A percentile compares a stretch with the other conserved stretches of the same genome.
phyloP scores from a whole-genome alignment of 2,329 filamentous ascomycete genomes.

The Alternaria sp. region DNA sequence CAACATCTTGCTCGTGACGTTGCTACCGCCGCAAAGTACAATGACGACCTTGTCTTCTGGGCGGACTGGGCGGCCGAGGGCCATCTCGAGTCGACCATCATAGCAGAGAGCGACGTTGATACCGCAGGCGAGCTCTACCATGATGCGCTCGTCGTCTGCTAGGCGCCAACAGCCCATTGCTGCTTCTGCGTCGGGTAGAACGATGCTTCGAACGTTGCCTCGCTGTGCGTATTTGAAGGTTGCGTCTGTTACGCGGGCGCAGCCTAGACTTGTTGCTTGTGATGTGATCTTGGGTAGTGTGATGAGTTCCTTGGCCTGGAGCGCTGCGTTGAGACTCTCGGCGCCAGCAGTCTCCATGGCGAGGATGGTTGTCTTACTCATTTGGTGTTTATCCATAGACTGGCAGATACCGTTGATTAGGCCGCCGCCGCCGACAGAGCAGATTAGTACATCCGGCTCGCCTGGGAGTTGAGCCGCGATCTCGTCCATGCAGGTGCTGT shows the following conservation, averaged over 20 bases:
- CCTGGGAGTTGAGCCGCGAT: conserved; percentile 51
- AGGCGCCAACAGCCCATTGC: conserved; percentile 77
- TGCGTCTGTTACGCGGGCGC: conserved; percentile 70
- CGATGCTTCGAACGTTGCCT: conserved; percentile 63
- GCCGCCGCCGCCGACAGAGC: conserved; percentile 81
- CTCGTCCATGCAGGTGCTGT: conserved; percentile 64
- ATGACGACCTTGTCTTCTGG: conserved; percentile 76
- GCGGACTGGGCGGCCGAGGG: conserved; percentile 67
- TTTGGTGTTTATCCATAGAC: conserved; percentile 62
- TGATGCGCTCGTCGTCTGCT: conserved; percentile 78
- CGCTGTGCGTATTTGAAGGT: conserved; percentile 69
- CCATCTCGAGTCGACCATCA: conserved; percentile 65
- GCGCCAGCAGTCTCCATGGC: conserved; percentile 80
- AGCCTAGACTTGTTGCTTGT: conserved; percentile 76
- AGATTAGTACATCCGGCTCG: conserved; percentile 72
- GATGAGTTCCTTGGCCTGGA: conserved; percentile 63
- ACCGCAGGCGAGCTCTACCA: conserved; percentile 87
- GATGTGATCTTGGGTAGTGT: conserved; percentile 75
- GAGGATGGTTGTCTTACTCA: conserved; percentile 58
- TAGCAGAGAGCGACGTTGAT: conserved; percentile 76
- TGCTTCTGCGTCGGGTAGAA: conserved; percentile 78
- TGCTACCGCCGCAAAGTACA: conserved; percentile 76
- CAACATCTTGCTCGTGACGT: conserved; percentile 59
- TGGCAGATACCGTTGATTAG: conserved; percentile 77
- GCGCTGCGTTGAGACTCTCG: conserved; percentile 69